phyloP scores from a whole-genome alignment of 2,329 filamentous ascomycete species.

The Beauveria bassiana region DNA sequence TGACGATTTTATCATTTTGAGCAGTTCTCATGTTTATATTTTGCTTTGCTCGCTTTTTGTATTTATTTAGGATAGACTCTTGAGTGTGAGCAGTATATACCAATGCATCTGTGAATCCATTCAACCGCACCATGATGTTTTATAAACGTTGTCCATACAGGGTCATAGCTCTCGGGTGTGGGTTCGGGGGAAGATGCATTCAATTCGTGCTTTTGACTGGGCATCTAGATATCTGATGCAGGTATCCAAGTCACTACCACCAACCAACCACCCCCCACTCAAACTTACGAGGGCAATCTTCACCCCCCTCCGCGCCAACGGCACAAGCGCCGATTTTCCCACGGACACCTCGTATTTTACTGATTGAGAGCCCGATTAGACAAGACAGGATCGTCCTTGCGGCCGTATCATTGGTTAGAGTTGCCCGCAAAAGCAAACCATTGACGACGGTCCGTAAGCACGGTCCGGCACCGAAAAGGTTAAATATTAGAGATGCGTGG shows the following conservation, averaged over 20 bases:
- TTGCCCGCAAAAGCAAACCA: not conserved
- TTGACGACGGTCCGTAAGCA: not conserved
- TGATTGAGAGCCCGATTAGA: not conserved
- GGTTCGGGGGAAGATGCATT: not conserved
- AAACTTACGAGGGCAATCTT: not conserved
- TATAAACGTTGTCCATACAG: not conserved
- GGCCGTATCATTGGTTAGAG: too few species aligned
- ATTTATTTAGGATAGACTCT: slow-evolving; percentile 4
- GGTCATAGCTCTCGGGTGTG: not conserved
- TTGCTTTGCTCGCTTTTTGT: not conserved
- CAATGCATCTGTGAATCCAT: slow-evolving; percentile 1
- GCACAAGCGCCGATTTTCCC: too few species aligned
- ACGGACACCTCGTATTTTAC: too few species aligned
- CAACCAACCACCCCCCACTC: too few species aligned
- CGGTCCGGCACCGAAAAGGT: not conserved
- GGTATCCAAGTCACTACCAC: too few species aligned
- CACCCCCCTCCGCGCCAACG: too few species aligned
- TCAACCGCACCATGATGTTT: too few species aligned
- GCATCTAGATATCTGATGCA: too few species aligned
- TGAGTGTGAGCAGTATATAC: not conserved
- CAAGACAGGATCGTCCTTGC: not conserved
- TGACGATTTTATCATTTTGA: not conserved
- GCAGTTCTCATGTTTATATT: not conserved
- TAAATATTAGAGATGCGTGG: too few species aligned
- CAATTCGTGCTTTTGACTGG: too few species aligned